phyloP scores from a whole-genome alignment of 2,329 filamentous ascomycete species.

The Paecilomyces fulvus region DNA sequence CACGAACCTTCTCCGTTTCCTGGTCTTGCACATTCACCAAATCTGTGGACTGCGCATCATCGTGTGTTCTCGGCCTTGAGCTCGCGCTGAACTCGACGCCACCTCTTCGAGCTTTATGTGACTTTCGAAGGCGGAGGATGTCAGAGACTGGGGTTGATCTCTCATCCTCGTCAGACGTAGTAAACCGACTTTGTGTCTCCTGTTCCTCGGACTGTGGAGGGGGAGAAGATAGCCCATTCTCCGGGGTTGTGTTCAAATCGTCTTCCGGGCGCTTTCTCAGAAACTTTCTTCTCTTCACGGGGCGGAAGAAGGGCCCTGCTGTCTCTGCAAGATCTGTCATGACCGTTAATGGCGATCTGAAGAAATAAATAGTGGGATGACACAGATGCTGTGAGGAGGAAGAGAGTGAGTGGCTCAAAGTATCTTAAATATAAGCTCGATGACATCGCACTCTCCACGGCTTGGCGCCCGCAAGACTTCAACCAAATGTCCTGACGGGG shows the following conservation, averaged over 20 bases:
- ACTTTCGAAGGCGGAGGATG: slow-evolving; percentile 31
- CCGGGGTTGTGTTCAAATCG: slow-evolving; percentile 7
- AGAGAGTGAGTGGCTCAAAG: not conserved
- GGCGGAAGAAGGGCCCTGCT: slow-evolving; percentile 35
- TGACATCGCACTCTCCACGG: not conserved
- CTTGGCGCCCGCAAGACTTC: not conserved
- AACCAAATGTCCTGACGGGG: not conserved
- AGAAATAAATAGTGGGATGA: not conserved
- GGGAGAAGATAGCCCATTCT: not conserved
- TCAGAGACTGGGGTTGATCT: slow-evolving; percentile 18
- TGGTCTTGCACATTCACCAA: slow-evolving; percentile 20
- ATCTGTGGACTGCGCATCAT: slow-evolving; percentile 16
- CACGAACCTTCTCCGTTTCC: slow-evolving; percentile 27
- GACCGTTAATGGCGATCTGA: not conserved
- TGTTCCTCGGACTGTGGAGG: not conserved
- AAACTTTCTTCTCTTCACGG: slow-evolving; percentile 44
- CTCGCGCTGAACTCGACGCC: slow-evolving; percentile 40
- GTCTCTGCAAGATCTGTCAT: slow-evolving; percentile 11
- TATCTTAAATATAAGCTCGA: not conserved
- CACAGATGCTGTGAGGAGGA: not conserved
- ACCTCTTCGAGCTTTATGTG: slow-evolving; percentile 28
- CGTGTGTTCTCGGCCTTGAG: slow-evolving; percentile 14
- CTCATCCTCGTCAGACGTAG: slow-evolving; percentile 9
- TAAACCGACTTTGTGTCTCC: slow-evolving; percentile 2
- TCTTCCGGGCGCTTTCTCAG: slow-evolving; percentile 35